phyloP scores from a whole-genome alignment of 2,329 filamentous ascomycete species.

The Escovopsis sp. region DNA sequence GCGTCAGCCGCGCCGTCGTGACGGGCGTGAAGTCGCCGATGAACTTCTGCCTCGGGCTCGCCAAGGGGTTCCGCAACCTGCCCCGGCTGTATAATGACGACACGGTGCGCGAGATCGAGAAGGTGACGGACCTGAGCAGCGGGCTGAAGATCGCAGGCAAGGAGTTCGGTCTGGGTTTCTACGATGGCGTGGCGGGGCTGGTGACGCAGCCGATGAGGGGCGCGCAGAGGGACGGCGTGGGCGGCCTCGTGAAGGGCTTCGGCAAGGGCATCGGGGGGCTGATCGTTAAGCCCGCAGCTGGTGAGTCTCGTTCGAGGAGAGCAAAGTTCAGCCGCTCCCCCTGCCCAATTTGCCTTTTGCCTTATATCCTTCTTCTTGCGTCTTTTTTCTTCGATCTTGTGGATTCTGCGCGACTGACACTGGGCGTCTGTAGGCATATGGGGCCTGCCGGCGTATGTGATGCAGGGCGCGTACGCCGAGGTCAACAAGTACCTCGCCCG shows the following conservation, averaged over 20 bases:
- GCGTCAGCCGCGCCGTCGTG: conserved; percentile 55
- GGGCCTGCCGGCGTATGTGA: conserved; percentile 63
- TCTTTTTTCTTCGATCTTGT: too few relatives aligned
- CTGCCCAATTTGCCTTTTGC: too few relatives aligned
- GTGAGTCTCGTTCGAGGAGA: too few relatives aligned
- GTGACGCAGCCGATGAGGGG: conserved; percentile 61
- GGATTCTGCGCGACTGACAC: too few relatives aligned
- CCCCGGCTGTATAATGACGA: conserved; percentile 75
- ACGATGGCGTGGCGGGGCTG: conserved; percentile 67
- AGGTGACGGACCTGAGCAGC: conserved; percentile 61
- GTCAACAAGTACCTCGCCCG: conserved; percentile 54
- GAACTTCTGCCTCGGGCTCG: conserved; percentile 69
- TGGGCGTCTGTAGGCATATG: conserved; percentile 36
- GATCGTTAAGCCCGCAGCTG: conserved; percentile 67
- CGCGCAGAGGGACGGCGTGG: conserved; percentile 29
- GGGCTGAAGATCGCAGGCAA: conserved; percentile 66
- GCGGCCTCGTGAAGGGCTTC: conserved; percentile 61
- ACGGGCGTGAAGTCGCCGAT: conserved; percentile 68
- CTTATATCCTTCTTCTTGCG: too few relatives aligned
- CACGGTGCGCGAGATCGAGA: conserved; percentile 61
- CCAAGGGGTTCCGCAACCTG: conserved; percentile 78
- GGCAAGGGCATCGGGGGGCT: conserved; percentile 73
- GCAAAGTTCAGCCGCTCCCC: too few relatives aligned
- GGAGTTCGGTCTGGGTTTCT: conserved; percentile 63
- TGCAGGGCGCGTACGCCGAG: conserved; percentile 70